phyloP scores from a whole-genome alignment of 306 rosid species.

The Pterocarpus macrocarpus region DNA sequence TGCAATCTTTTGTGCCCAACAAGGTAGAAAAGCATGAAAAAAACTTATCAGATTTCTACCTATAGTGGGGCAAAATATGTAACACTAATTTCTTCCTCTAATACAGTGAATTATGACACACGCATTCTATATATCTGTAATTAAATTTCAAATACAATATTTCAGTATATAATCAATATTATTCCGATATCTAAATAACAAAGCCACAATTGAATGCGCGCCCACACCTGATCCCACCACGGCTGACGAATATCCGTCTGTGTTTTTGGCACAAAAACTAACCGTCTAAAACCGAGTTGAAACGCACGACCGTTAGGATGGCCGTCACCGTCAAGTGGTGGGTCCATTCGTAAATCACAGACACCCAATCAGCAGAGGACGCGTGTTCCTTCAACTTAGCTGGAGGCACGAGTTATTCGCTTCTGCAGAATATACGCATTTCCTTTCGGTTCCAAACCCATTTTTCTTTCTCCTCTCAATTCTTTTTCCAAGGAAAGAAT shows the following conservation, averaged over 20 bases:
- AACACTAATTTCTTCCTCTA: too few relatives aligned
- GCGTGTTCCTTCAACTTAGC: conserved; percentile 24
- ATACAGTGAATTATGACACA: too few relatives aligned
- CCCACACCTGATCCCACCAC: conserved; percentile 9
- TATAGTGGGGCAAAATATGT: too few relatives aligned
- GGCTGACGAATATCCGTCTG: background rate
- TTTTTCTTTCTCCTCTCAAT: background rate
- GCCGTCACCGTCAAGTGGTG: conserved; percentile 37
- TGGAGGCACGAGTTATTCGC: conserved; percentile 44
- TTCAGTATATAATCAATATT: too few relatives aligned
- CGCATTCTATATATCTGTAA: too few relatives aligned
- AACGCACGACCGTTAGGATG: conserved; percentile 54
- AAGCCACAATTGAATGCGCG: background rate
- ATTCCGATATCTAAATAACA: too few relatives aligned
- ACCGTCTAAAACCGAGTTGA: conserved; percentile 30
- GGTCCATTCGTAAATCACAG: conserved; percentile 20
- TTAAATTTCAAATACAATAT: too few relatives aligned
- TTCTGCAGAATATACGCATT: conserved; percentile 52
- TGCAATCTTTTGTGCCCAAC: too few relatives aligned
- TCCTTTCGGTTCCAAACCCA: background rate
- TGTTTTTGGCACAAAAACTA: background rate
- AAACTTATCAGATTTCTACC: too few relatives aligned
- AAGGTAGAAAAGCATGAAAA: too few relatives aligned
- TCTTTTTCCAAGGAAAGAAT: background rate
- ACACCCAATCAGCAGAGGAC: conserved; percentile 34